phyloP scores from a whole-genome alignment of 306 rosid species.

The Cajanus cajan region DNA sequence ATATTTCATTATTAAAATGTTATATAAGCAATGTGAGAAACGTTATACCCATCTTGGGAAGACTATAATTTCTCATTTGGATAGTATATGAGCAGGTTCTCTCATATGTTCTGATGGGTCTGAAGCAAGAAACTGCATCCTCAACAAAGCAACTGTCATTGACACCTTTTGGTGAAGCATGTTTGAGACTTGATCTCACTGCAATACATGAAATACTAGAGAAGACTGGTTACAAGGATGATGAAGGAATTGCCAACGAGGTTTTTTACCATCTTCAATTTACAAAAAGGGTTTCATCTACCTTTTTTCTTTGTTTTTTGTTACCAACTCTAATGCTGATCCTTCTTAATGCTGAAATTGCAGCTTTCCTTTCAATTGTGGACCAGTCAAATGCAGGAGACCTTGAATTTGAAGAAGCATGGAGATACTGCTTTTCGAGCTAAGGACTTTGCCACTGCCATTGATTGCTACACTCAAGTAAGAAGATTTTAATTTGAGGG shows the following conservation, averaged over 20 bases:
- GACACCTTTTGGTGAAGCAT: conserved; percentile 91
- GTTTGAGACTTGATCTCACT: conserved; percentile 83
- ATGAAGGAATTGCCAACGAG: conserved; percentile 97
- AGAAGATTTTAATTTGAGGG: conserved; percentile 30
- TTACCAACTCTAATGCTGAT: conserved; percentile 28
- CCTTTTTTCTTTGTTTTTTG: not conserved
- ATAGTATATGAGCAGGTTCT: conserved; percentile 65
- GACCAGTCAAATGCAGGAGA: conserved; percentile 96
- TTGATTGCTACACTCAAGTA: conserved; percentile 83
- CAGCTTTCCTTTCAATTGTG: conserved; percentile 98
- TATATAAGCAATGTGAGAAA: not conserved
- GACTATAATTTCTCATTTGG: conserved; percentile 52
- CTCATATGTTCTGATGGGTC: conserved; percentile 77
- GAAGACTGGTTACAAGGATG: conserved; percentile 93
- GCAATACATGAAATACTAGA: conserved; percentile 91
- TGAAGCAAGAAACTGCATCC: conserved; percentile 55
- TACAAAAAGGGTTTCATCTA: not conserved
- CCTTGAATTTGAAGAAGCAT: conserved; percentile 82
- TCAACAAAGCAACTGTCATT: conserved; percentile 62
- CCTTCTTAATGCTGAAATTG: conserved; percentile 35
- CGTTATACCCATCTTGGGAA: conserved; percentile 26
- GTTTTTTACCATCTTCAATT: conserved; percentile 40
- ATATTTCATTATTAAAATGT: not conserved
- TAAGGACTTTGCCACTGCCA: conserved; percentile 71
- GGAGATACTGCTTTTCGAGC: conserved; percentile 94